Percentiles rank a stretch among this genome's conserved stretches.
Evolutionary conservation across 2,329 filamentous ascomycete species (phyloP).

Genomic region (Aspergillus pseudoterreus): DNA sequence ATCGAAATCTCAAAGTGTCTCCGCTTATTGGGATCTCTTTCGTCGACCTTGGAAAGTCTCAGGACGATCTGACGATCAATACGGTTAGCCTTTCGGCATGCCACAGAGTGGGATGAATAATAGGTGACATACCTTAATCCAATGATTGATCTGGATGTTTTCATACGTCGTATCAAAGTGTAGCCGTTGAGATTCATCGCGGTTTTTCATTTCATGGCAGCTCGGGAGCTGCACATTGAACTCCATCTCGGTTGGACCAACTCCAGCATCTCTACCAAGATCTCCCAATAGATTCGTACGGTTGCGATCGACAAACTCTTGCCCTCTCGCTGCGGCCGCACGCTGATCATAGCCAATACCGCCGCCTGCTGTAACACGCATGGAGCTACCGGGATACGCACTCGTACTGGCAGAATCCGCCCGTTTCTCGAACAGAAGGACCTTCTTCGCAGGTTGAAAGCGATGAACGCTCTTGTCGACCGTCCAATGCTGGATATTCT

Average conservation of each 20-base stretch:
- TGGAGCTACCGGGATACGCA: conserved; percentile 69
- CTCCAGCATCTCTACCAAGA: conserved; percentile 69
- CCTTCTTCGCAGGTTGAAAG: conserved; percentile 78
- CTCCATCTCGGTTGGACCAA: conserved; percentile 89
- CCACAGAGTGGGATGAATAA: not conserved
- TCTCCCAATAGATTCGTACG: conserved; percentile 74
- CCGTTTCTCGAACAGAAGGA: conserved; percentile 81
- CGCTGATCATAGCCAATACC: conserved; percentile 66
- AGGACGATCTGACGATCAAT: conserved; percentile 69
- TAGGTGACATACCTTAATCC: conserved; percentile 71
- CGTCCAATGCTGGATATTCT: conserved; percentile 88
- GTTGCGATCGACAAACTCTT: conserved; percentile 52
- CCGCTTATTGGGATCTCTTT: conserved; percentile 71
- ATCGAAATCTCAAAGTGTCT: conserved; percentile 95
- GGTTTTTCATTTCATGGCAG: conserved; percentile 75
- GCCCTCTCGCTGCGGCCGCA: conserved; percentile 53
- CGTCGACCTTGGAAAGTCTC: conserved; percentile 80
- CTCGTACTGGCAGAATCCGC: conserved; percentile 73
- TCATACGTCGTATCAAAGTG: conserved; percentile 92
- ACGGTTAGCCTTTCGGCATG: conserved; percentile 9
- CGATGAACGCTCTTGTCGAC: conserved; percentile 80
- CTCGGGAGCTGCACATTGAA: conserved; percentile 90
- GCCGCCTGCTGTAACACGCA: conserved; percentile 74
- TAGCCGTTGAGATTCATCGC: conserved; percentile 62
- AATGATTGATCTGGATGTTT: conserved; percentile 90